Evolutionary conservation across 495 filamentous ascomycete species (phyloP), one percentile per base, ranked within the genome.

Genomic region (Chaetomium tenue): DNA sequence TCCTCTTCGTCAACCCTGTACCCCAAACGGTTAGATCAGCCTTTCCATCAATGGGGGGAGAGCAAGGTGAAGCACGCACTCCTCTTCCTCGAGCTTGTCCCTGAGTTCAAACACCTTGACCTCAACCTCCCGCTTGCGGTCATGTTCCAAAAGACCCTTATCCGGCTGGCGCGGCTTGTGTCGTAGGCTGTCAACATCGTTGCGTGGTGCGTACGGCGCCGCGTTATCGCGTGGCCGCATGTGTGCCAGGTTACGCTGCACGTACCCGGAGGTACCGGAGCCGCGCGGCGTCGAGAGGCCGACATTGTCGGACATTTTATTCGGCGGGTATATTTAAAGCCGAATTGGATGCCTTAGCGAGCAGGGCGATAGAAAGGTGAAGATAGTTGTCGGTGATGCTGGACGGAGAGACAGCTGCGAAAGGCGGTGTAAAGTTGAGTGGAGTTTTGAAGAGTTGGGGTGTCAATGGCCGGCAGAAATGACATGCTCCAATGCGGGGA

Each of bases 271-370:
- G 64, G 95, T 99, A 61, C 94, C 94, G 69, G 87, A 92, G 63
- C 95, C 95, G 66, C 95, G 90, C 7, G 95, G 95, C 23, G 95
- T 99, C 58, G 89, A 83, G 72, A 99, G 92, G 65, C 95, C 95
- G 78, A 99, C 95, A 82, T 99, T 99, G 64, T 92, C 92, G 62
- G 93, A 93, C 94, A 98, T 98, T 22, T 13, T 74, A 6, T 30
- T 16, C 3, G 40, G 40, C 13, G 40, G 13, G 16, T 15, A 6
- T 44, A 18, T 9, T 42, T 6, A 20, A 22, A 16, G 20, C 5
- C n/a, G 30, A 46, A 2, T 40, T 5, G 46, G 11, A 2, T 50
- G 46, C 1, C 16, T n/a, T 60, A 11, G 42, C 12, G 20, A 5
- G 30, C 28, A 11, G 33, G 33, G 33, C 9, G 33, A 12, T 37